These are phyloP conservation scores for Backusella morwellensis DNA, from an alignment of 192 early-diverging fungal species.

Conservation along the genomic window DNA sequence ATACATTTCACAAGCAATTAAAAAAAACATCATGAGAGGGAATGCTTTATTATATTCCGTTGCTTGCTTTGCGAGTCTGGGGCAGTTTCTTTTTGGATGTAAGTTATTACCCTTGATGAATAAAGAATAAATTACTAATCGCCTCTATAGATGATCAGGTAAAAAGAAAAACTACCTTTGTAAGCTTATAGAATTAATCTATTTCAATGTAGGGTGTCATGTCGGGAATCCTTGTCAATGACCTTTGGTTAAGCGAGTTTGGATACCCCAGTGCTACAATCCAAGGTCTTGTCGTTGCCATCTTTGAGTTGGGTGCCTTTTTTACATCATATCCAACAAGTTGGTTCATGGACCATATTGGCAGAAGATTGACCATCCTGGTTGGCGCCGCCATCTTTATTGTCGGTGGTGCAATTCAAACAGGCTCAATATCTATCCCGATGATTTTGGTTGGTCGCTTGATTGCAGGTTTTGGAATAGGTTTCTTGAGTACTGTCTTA, in stretches of 20 bases:
- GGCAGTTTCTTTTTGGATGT: slow-evolving; percentile 52
- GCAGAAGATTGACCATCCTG: slow-evolving; percentile 48
- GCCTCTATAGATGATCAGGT: slow-evolving; percentile 30
- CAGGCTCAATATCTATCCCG: slow-evolving; percentile 41
- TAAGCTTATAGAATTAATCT: too few relatives aligned
- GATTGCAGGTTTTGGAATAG: slow-evolving; percentile 52
- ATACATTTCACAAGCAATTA: not conserved
- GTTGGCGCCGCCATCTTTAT: slow-evolving; percentile 51
- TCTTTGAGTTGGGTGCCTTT: slow-evolving; percentile 11
- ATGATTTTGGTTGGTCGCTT: slow-evolving; percentile 49
- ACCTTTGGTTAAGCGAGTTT: slow-evolving; percentile 4
- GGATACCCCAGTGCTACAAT: slow-evolving; percentile 8
- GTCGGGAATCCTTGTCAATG: slow-evolving; percentile 37
- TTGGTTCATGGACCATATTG: slow-evolving; percentile 32
- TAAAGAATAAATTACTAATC: not conserved
- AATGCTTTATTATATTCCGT: slow-evolving; percentile 16
- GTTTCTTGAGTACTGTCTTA: slow-evolving; percentile 39
- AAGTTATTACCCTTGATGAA: not conserved
- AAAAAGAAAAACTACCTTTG: too few relatives aligned
- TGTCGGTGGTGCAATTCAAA: slow-evolving; percentile 50
- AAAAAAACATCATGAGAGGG: not conserved
- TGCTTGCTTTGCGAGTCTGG: slow-evolving; percentile 35
- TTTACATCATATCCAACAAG: slow-evolving; percentile 14
- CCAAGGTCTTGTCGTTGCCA: slow-evolving; percentile 7
- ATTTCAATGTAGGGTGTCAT: slow-evolving; percentile 32